These are phyloP conservation scores for Aphanoascus verrucosus DNA, from an alignment of 2,329 filamentous ascomycete genomes.

Conservation along the genomic window DNA sequence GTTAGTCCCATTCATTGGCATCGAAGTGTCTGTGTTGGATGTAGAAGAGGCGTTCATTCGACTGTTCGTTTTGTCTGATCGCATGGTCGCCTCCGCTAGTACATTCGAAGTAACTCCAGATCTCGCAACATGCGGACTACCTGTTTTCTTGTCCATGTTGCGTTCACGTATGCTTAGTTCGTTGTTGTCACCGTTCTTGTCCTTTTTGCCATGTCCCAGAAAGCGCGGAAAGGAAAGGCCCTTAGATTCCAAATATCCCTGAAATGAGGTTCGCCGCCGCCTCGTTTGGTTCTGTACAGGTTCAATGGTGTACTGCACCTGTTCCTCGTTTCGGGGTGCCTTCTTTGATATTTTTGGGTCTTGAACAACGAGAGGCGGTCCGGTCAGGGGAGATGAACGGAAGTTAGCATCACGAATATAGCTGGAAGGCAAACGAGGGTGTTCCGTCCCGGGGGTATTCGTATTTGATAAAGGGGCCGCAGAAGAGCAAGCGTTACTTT, in stretches of 20 bases:
- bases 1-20: background rate
- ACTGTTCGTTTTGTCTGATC: background rate
- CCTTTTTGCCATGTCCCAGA: slow-evolving; percentile 11
- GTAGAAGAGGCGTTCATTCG: background rate
- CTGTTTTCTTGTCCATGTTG: background rate
- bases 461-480: background rate
- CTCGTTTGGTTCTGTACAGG: background rate
- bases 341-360: background rate
- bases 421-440: slow-evolving; percentile 3
- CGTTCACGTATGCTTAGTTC: background rate
- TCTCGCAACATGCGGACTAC: background rate
- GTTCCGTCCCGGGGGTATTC: background rate
- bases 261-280: slow-evolving; percentile 1
- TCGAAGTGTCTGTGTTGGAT: background rate
- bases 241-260: slow-evolving; percentile 6
- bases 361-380: slow-evolving; percentile 17
- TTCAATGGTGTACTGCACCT: background rate
- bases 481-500: background rate
- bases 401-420: slow-evolving; percentile 20
- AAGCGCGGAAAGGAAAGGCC: slow-evolving; percentile 11
- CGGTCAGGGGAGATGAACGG: slow-evolving; percentile 27
- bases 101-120: background rate
- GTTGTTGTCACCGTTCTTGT: background rate
- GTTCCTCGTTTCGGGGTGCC: background rate
- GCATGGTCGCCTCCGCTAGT: background rate